phyloP scores from a whole-genome alignment of 2,329 filamentous ascomycete genomes.

The Aspergillus terreus region DNA sequence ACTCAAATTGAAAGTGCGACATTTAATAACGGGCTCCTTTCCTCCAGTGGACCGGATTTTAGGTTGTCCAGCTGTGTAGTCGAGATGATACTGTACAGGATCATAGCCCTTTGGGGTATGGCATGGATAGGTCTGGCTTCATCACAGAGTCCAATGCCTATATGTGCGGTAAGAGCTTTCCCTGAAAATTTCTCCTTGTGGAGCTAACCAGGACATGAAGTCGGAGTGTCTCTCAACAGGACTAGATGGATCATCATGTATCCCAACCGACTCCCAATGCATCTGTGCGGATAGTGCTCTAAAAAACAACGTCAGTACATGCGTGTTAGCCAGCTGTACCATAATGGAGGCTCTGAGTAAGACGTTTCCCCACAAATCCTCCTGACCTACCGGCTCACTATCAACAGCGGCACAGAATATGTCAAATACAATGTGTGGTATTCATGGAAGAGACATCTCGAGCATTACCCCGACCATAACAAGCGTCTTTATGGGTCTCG shows the following conservation, averaged over 20 bases:
- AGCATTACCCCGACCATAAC: neutral
- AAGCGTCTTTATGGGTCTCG: neutral
- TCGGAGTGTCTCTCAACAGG: neutral
- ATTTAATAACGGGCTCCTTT: too few relatives aligned
- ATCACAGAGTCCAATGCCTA: too few relatives aligned
- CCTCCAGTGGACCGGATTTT: too few relatives aligned
- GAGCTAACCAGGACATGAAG: neutral
- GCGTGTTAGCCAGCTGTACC: neutral
- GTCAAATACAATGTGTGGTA: too few relatives aligned
- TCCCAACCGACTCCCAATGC: neutral
- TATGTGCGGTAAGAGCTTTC: neutral
- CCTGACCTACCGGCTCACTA: too few relatives aligned
- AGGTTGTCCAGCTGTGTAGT: too few relatives aligned
- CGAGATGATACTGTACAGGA: too few relatives aligned
- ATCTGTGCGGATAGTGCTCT: neutral
- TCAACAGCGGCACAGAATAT: too few relatives aligned
- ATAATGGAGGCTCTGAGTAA: neutral
- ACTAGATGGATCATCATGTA: neutral
- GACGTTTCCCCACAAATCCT: too few relatives aligned
- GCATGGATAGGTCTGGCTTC: too few relatives aligned
- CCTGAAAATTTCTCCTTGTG: neutral
- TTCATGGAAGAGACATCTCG: neutral
- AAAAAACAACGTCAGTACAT: neutral
- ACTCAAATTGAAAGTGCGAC: too few relatives aligned
- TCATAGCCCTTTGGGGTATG: too few relatives aligned